Evolutionary conservation across 176 grass and related monocot species (phyloP).

Genomic region (Aechmea fasciata): DNA sequence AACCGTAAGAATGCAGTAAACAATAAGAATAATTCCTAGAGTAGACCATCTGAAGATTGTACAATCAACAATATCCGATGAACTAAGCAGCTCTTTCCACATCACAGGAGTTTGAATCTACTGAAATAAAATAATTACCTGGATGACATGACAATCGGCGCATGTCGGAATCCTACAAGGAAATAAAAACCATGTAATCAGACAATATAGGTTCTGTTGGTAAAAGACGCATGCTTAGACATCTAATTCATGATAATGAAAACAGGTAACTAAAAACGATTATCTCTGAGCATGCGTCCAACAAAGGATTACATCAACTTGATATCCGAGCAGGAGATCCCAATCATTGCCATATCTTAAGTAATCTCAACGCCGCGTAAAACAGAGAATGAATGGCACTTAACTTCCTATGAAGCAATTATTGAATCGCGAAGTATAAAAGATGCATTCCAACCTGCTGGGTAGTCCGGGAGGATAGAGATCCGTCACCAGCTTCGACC

Average conservation of each 20-base stretch:
- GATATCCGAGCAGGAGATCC: no score
- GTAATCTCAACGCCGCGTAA: background rate
- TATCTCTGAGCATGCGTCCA: no score
- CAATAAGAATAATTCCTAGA: no score
- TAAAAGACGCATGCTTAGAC: background rate
- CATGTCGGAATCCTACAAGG: slow-evolving; percentile 22
- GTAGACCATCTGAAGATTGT: no score
- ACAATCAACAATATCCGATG: no score
- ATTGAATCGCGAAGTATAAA: background rate
- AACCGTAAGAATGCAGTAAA: no score
- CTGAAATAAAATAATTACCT: slow-evolving; percentile 19
- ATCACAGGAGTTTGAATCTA: background rate
- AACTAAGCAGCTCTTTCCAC: background rate
- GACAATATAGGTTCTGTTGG: background rate
- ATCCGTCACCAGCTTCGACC: slow-evolving; percentile 19
- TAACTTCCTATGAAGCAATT: background rate
- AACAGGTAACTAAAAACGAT: no score
- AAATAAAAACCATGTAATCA: slow-evolving; percentile 3
- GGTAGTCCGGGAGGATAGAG: slow-evolving; percentile 20
- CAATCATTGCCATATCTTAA: no score
- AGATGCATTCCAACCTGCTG: slow-evolving; percentile 11
- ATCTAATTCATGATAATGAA: background rate
- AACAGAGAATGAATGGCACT: background rate
- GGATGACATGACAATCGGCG: slow-evolving; percentile 20
- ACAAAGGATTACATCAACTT: no score